Base-by-base conservation (phyloP, 2,329 filamentous ascomycete genomes). In the Rosellinia necatrix region DNA sequence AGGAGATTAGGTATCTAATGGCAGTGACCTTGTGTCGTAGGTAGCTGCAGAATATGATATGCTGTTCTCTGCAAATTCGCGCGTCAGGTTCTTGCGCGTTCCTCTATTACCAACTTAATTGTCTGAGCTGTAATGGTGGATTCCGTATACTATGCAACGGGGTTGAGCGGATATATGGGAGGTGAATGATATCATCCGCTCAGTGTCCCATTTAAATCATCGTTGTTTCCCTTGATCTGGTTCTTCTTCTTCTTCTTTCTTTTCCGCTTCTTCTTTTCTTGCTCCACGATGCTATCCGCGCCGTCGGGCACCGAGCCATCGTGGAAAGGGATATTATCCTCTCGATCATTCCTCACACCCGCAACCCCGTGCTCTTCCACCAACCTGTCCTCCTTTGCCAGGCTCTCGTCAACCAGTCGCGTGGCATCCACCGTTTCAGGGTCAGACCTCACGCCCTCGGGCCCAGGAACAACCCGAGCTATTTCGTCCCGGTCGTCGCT, bases 241-340 rank as follows among this genome's bases (percentile, higher is more conserved):
- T 61, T 53, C 52, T 59, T 67, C 47, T 65, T 66, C 43, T 66
- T 66, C 49, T 66, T 66, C 56, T 66, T 71, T 58, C 60, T 70
- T 59, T 68, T 70, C 25, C 62, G 61, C 53, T 65, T 70, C 53
- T 65, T 70, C 44, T 37, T 56, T 44, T 67, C 29, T 41, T 58
- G 49, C 49, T 34, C 48, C 38, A 46, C 15, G 27, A 52, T 10
- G 47, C 32, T 27, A 41, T 13, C 47, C n/a, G 29, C 21, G 5
- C 19, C 32, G 10, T 25, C 34, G 8, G 37, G 27, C 22, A 19
- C 27, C 9, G 19, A 22, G 17, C 29, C 35, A 6, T 41, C 41
- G 1, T 2, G 17, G 9, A 10, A 29, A 25, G 6, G 32, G n/a
- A 2, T 15, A 5, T 6, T 9, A 6, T 22, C 3, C 13, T 6